A percentile compares a stretch with the other conserved stretches of the same genome.
These are phyloP conservation scores for Coelastrella sp. DNA, from an alignment of 139 green algal genomes.

Conservation along the genomic window DNA sequence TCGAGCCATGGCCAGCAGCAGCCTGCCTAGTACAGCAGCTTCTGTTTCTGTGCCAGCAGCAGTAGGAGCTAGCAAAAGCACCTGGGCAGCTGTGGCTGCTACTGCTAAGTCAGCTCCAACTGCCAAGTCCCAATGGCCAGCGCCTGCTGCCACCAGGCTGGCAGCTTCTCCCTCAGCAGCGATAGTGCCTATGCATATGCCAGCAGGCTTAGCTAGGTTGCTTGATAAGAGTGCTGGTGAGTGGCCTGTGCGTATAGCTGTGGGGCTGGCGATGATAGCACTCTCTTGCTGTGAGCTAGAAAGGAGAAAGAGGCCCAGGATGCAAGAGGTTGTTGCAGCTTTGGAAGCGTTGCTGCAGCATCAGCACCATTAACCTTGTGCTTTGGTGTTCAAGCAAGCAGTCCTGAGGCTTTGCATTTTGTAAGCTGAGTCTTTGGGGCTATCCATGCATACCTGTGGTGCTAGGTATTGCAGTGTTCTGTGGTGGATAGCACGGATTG, in stretches of 20 bases:
- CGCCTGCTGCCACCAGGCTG: not conserved
- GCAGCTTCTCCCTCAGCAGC: not conserved
- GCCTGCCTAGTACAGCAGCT: not conserved
- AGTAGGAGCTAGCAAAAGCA: not conserved
- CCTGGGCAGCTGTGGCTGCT: constrained; percentile 15
- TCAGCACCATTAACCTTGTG: no score
- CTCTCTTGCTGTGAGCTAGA: constrained; percentile 5
- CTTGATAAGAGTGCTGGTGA: not conserved
- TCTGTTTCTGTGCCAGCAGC: not conserved
- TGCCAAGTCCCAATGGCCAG: no score
- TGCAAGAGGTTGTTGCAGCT: not conserved
- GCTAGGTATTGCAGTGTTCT: no score
- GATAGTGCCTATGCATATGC: not conserved
- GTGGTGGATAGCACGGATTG: no score
- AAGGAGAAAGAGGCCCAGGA: not conserved
- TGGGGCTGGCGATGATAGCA: not conserved
- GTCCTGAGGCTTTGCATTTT: no score
- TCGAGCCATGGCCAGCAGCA: not conserved
- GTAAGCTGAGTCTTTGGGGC: no score
- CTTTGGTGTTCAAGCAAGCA: no score
- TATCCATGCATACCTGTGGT: no score
- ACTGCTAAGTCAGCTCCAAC: not conserved
- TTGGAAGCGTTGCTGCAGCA: not conserved
- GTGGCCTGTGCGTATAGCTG: not conserved
- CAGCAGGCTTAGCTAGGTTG: not conserved